Percentiles rank a stretch among this genome's conserved stretches.
These are phyloP conservation scores for Termitomyces sp. DNA, from an alignment of 768 basidiomycete genomes.

Conservation along the genomic window DNA sequence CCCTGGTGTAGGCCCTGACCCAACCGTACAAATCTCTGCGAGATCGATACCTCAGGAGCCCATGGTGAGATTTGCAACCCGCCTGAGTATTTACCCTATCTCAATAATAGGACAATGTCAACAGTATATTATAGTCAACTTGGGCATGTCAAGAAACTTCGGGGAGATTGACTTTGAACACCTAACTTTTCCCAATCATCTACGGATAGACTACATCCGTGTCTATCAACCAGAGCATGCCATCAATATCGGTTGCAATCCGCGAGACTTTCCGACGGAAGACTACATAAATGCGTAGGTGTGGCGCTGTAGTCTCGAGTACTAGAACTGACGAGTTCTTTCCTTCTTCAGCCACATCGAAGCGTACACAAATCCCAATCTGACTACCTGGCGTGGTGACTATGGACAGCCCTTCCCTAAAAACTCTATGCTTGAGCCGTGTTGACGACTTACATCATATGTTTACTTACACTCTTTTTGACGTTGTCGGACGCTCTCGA, in stretches of 20 bases:
- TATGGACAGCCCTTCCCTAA: conserved; percentile 51
- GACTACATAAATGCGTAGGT: conserved; percentile 58
- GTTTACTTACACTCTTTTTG: neutral
- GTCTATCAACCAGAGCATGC: conserved; percentile 59
- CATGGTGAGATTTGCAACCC: conserved; percentile 46
- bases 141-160: conserved; percentile 80
- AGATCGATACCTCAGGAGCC: conserved; percentile 75
- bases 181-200: conserved; percentile 54
- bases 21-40: conserved; percentile 48
- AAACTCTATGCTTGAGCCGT: conserved; percentile 37
- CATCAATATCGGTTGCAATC: conserved; percentile 67
- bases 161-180: conserved; percentile 59
- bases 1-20: conserved; percentile 58
- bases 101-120: neutral
- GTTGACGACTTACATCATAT: conserved; percentile 9
- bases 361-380: conserved; percentile 64
- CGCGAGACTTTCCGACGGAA: conserved; percentile 53
- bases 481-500: conserved; percentile 1
- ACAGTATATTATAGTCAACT: conserved; percentile 75
- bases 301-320: neutral
- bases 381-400: conserved; percentile 37
- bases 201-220: conserved; percentile 42
- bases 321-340: neutral
- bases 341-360: conserved; percentile 35
- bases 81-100: neutral